Base-by-base conservation (phyloP, 2,329 filamentous ascomycete species). In the Exophiala calicioides region DNA sequence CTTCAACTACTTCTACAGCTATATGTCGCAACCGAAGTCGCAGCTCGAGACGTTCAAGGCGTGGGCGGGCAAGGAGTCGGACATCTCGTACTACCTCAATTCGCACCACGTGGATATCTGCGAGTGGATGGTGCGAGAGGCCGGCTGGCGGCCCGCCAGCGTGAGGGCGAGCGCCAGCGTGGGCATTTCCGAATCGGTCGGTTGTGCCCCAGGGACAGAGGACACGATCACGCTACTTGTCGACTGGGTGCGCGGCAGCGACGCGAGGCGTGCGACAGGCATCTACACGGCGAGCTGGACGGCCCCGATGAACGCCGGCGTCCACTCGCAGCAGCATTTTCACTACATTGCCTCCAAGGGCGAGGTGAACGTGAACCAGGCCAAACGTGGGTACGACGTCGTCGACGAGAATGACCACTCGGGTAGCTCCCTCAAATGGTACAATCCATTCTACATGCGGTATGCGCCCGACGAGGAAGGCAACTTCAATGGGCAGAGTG, bases 1-100 rank as follows among this genome's bases (percentile, higher is more conserved):
- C 71, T 96, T 96, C 81, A 95, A 95, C 76, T 96, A 96, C 77
- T 96, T 95, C 68, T 96, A 95, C 78, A 86, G 81, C 60, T 96
- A 96, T 79, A 95, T 95, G 90, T 88, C 84, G 38, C 90, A 95
- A 75, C 87, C 85, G 51, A 95, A 94, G 73, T 88, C 79, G 39
- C 90, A 95, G 72, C 80, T 95, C 36, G 87, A 94, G 75, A 95
- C 90, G 0, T 95, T 95, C 82, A 90, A 89, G 70, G 86, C 89
- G 3, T 95, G 90, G 90, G 90, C 90, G 0, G 90, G 90, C 55
- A 82, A 85, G 61, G 90, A 95, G 59, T 90, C 85, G 21, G 91
- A 96, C 68, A 96, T 96, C 61, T 90, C 85, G 7, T 96, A 96
- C 75, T 96, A 96, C 70, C 81, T 96, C 57, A 96, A 96, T 78